These are phyloP conservation scores for Tricholoma furcatifolium DNA, from an alignment of 768 basidiomycete genomes.

Conservation along the genomic window DNA sequence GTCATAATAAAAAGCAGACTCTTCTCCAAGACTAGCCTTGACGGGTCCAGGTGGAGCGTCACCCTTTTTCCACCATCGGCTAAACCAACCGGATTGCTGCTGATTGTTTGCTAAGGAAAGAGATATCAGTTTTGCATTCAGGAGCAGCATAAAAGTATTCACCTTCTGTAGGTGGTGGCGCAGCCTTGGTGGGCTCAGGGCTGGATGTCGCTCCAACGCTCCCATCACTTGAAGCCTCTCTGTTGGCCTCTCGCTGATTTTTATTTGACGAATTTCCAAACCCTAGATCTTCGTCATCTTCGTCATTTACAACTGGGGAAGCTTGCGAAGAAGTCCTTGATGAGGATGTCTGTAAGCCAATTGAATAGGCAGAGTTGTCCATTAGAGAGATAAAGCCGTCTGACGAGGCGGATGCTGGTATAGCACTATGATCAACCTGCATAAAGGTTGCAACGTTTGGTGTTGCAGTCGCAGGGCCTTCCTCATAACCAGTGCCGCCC, in stretches of 20 bases:
- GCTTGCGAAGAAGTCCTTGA: constrained; percentile 10
- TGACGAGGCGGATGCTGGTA: constrained; percentile 37
- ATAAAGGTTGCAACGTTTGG: constrained; percentile 72
- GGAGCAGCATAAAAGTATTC: constrained; percentile 3
- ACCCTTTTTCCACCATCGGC: constrained; percentile 74
- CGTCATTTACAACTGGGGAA: constrained; percentile 35
- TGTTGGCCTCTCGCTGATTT: constrained; percentile 22
- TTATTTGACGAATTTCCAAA: constrained; percentile 70
- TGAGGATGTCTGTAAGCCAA: constrained; percentile 25
- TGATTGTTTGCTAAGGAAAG: constrained; percentile 9
- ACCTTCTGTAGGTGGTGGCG: constrained; percentile 27
- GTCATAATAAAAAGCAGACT: constrained; percentile 89
- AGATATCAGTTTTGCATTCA: neutral
- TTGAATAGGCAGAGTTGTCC: constrained; percentile 55
- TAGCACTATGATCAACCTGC: constrained; percentile 43
- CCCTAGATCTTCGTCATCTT: constrained; percentile 84
- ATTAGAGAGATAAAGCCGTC: constrained; percentile 83
- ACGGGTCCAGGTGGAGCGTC: constrained; percentile 67
- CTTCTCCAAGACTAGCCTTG: constrained; percentile 91
- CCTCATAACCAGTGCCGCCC: constrained; percentile 44
- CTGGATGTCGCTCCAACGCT: constrained; percentile 21
- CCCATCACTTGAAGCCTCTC: constrained; percentile 28
- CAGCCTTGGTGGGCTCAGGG: constrained; percentile 9
- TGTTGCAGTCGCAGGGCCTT: constrained; percentile 41
- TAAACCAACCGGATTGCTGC: constrained; percentile 62